A percentile compares a stretch with the other conserved stretches of the same genome.
Evolutionary conservation across 139 green algal species (phyloP).

Genomic region (Parachlorella kessleri): DNA sequence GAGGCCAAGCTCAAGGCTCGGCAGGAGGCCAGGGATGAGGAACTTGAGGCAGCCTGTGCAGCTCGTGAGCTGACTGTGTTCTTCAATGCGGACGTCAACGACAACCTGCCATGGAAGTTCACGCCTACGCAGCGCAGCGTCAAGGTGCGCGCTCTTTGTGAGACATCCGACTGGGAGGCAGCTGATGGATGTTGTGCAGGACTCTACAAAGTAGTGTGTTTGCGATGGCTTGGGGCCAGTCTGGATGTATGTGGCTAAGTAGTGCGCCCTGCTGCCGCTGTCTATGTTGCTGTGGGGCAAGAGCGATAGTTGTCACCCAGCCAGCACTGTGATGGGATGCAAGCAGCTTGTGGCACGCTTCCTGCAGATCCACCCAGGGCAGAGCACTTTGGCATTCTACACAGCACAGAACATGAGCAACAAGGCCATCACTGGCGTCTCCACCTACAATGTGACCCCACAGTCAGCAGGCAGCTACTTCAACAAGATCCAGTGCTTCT

Average conservation of each 20-base stretch:
- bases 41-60: conserved; percentile 62
- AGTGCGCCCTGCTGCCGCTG: no score
- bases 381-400: conserved; percentile 98
- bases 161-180: no score
- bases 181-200: no score
- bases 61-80: conserved; percentile 72
- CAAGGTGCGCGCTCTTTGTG: conserved; percentile 24
- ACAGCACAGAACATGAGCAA: conserved; percentile 87
- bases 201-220: no score
- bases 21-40: conserved; percentile 52
- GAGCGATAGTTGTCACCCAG: no score
- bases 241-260: no score
- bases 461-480: conserved; percentile 92
- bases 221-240: no score
- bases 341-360: background rate
- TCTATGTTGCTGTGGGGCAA: no score
- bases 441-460: conserved; percentile 97
- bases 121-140: conserved; percentile 79
- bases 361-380: conserved; percentile 74
- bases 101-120: conserved; percentile 95
- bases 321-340: no score
- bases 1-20: conserved; percentile 81
- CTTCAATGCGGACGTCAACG: conserved; percentile 91
- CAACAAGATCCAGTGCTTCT: conserved; percentile 99
- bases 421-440: conserved; percentile 83